Percentiles rank a stretch among this genome's conserved stretches.
phyloP scores from a whole-genome alignment of 352 stramenopile species.

The Pythium diclinum region DNA sequence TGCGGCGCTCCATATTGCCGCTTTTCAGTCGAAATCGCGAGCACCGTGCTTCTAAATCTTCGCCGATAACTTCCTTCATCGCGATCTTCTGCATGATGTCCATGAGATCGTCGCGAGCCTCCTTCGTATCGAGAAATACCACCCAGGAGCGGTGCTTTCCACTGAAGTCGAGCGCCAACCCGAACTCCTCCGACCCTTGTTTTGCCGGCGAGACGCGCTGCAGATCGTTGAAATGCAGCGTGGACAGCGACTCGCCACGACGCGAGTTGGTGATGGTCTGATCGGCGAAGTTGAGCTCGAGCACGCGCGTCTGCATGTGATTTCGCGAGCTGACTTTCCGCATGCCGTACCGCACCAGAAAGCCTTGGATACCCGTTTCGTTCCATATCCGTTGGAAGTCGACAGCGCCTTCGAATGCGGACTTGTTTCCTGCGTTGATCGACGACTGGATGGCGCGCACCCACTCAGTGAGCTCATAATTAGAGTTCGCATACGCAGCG shows the following conservation, averaged over 20 bases:
- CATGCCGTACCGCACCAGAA: conserved; percentile 79
- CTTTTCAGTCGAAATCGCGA: conserved; percentile 75
- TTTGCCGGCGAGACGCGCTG: conserved; percentile 39
- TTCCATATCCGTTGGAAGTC: conserved; percentile 79
- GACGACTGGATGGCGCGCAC: conserved; percentile 74
- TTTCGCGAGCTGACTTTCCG: conserved; percentile 78
- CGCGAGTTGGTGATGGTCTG: conserved; percentile 79
- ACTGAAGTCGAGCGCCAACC: conserved; percentile 66
- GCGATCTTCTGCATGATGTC: conserved; percentile 70
- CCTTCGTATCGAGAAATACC: conserved; percentile 71
- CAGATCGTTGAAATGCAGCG: conserved; percentile 73
- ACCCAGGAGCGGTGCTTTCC: conserved; percentile 67
- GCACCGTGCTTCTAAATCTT: conserved; percentile 66
- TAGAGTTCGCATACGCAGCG: conserved; percentile 55
- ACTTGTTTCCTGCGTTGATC: conserved; percentile 80
- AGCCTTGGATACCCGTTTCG: conserved; percentile 74
- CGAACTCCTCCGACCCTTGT: conserved; percentile 55
- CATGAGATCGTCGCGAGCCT: conserved; percentile 70
- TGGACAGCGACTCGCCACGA: conserved; percentile 72
- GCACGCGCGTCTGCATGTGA: conserved; percentile 77
- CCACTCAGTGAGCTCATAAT: conserved; percentile 83
- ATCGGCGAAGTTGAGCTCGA: conserved; percentile 86
- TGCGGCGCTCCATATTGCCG: conserved; percentile 65
- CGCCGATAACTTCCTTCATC: conserved; percentile 54
- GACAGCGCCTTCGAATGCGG: conserved; percentile 56